Percentiles rank a stretch among this genome's conserved stretches.
These are phyloP conservation scores for Thalassiosira livingstoniorum DNA, from an alignment of 352 stramenopile species.

Conservation along the genomic window DNA sequence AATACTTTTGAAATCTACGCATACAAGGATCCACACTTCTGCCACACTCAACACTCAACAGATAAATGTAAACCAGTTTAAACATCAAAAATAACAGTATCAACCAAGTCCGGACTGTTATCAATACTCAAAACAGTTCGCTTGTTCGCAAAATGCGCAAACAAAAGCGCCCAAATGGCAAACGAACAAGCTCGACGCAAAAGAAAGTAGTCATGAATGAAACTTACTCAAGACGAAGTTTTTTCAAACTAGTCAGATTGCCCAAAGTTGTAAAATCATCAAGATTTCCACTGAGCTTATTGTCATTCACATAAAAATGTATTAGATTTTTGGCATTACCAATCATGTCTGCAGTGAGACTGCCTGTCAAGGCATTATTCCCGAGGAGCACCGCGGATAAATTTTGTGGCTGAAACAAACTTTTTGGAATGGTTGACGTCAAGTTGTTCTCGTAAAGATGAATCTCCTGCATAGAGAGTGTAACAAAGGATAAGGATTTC, in stretches of 20 bases:
- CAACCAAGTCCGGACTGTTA: too few species aligned
- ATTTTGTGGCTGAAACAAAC: constrained; percentile 38
- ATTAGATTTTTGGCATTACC: constrained; percentile 16
- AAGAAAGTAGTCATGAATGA: neutral
- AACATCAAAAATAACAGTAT: too few species aligned
- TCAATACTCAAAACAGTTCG: too few species aligned
- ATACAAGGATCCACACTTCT: neutral
- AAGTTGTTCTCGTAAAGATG: constrained; percentile 34
- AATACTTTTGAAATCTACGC: neutral
- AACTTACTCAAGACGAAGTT: constrained; percentile 31
- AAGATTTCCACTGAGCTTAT: constrained; percentile 37
- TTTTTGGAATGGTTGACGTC: constrained; percentile 27
- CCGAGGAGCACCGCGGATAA: constrained; percentile 18
- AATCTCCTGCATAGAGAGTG: too few species aligned
- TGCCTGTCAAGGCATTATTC: constrained; percentile 34
- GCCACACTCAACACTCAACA: too few species aligned
- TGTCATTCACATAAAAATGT: constrained; percentile 33
- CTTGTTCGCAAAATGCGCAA: too few species aligned
- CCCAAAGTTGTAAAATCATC: constrained; percentile 17
- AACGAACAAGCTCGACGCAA: neutral
- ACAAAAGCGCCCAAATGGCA: too few species aligned
- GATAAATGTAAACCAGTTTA: too few species aligned
- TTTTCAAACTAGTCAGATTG: constrained; percentile 22
- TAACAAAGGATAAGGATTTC: too few species aligned
- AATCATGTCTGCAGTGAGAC: constrained; percentile 21